These are phyloP conservation scores for Lunasporangiospora selenospora DNA, from an alignment of 192 early-diverging fungal genomes.

Conservation along the genomic window DNA sequence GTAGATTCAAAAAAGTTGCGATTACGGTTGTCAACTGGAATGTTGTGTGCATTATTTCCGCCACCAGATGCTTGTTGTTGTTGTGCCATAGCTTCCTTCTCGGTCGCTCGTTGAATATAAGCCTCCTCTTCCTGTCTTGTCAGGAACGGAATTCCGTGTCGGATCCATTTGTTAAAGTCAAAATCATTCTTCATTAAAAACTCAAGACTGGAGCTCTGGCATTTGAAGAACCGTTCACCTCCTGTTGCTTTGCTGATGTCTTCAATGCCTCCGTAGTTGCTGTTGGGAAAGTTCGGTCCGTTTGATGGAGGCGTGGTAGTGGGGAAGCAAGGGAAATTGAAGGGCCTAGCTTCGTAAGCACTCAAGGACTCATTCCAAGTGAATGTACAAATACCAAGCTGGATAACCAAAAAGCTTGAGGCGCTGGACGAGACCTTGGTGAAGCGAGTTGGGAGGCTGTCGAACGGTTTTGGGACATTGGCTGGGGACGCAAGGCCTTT, in stretches of 20 bases:
- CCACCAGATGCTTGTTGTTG: not conserved
- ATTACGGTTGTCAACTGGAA: constrained; percentile 59
- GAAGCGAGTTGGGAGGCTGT: constrained; percentile 37
- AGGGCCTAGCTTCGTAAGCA: constrained; percentile 78
- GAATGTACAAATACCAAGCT: constrained; percentile 88
- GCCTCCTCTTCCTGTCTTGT: constrained; percentile 64
- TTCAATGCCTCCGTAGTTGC: too few relatives aligned
- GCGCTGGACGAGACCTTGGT: constrained; percentile 29
- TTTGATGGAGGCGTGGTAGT: too few relatives aligned
- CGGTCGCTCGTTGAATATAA: constrained; percentile 11
- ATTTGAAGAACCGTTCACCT: constrained; percentile 59
- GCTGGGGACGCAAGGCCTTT: constrained; percentile 18
- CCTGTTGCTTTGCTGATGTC: constrained; percentile 46
- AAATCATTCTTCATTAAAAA: constrained; percentile 83
- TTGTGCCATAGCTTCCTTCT: constrained; percentile 10
- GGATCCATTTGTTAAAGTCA: constrained; percentile 92
- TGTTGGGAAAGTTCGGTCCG: too few relatives aligned
- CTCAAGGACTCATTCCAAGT: constrained; percentile 61
- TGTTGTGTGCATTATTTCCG: constrained; percentile 30
- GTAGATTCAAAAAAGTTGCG: constrained; percentile 54
- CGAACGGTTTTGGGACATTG: constrained; percentile 16
- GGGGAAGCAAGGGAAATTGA: constrained; percentile 93
- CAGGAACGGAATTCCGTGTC: constrained; percentile 78
- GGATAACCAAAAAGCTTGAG: constrained; percentile 62
- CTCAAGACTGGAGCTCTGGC: constrained; percentile 62